Evolutionary conservation across 768 basidiomycete species (phyloP), one percentile per base, ranked within the genome.

Genomic region (Paxillus rubicundulus): DNA sequence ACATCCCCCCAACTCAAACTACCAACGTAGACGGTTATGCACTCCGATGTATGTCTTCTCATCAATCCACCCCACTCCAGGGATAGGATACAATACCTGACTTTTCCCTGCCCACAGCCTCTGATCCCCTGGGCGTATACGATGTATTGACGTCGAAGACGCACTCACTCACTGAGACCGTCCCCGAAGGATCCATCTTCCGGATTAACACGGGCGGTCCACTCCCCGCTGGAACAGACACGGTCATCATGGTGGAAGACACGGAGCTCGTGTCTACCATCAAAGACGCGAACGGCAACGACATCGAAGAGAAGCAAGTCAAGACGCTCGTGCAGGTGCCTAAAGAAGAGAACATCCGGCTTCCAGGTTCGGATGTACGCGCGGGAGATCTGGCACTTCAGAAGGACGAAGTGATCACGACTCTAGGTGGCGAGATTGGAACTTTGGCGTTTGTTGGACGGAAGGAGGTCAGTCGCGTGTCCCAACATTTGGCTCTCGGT

Each of bases 181-280:
- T 81, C 5, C 83, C 85, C 20, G 53, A 65, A 0, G 73, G 82
- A 9, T 63, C 72, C 17, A 69, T 81, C 36, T 66, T 75, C 12
- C 85, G 92, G 40, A 81, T 96, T 67, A 94, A 93, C 70, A 96
- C 92, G 1, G 92, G 92, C 6, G 87, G 81, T 0, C 88, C 90
- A 0, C 72, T 96, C 2, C 92, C 92, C 2, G 65, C 70, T 0
- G 91, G 88, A 5, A 69, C 86, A 7, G 86, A 94, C 63, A 73
- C 89, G 0, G 85, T 93, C 2, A 85, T 96, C 67, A 95, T 94
- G 92, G 92, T 96, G 17, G 92, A 96, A 70, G 92, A 95, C 65
- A 95, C 92, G 0, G 79, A 81, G 51, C 76, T 96, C 7, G 74
- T 82, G n/a, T 81, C 82, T 2, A 78, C 80, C 1, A 54, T 69